phyloP scores from a whole-genome alignment of 108 stramenopile genomes.

The Heterococcus sp. region DNA sequence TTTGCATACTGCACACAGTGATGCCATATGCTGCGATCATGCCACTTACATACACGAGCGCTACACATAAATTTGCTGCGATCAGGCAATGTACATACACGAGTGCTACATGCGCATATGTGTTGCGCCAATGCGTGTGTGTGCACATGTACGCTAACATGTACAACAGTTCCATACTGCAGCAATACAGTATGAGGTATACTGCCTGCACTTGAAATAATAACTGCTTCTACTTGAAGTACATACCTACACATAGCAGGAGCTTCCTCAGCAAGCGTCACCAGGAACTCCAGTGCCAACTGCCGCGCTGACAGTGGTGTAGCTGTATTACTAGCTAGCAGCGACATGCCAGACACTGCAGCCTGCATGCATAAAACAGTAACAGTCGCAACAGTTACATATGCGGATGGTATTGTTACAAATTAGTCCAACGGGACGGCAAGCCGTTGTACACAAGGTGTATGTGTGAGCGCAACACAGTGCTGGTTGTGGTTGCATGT shows the following conservation, averaged over 20 bases:
- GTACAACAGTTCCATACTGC: not conserved
- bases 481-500: not conserved
- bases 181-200: too few relatives aligned
- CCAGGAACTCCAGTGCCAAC: constrained; percentile 38
- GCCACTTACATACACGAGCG: too few relatives aligned
- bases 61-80: too few relatives aligned
- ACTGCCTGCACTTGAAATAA: too few relatives aligned
- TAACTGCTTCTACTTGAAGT: not conserved
- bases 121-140: too few relatives aligned
- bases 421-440: not conserved
- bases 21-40: too few relatives aligned
- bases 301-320: constrained; percentile 10
- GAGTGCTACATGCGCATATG: too few relatives aligned
- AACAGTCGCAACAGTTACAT: not conserved
- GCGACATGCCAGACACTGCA: not conserved
- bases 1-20: too few relatives aligned
- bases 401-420: not conserved
- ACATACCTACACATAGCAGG: constrained; percentile 33
- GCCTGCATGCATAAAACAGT: not conserved
- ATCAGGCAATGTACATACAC: too few relatives aligned
- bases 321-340: constrained; percentile 8
- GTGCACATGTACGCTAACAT: not conserved
- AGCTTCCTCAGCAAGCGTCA: constrained; percentile 29
- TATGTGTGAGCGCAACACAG: not conserved
- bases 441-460: not conserved